Evolutionary conservation across 495 filamentous ascomycete genomes (phyloP), one percentile per base, ranked within the genome.

Genomic region (Xylaria bambusicola): DNA sequence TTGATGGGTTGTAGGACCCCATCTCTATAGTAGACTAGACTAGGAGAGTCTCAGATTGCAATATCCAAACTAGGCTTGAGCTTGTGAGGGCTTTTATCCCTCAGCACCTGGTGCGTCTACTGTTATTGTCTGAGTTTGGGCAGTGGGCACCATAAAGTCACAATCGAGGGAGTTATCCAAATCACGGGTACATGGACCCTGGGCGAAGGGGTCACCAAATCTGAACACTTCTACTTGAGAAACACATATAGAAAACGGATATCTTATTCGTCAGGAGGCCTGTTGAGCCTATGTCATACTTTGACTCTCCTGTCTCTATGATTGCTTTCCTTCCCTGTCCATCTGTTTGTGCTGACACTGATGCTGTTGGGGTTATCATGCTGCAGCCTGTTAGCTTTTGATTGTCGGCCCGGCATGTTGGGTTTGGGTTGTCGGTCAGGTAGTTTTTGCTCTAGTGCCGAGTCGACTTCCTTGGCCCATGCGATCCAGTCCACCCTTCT

Each of bases 401-500:
- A n/a, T 35, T 33, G 40, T 31, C 45, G 45, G 46, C 21, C 42
- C 15, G 24, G 45, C 27, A 54, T 41, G 24, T 59, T 45, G 26
- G 62, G 27, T 12, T 33, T 64, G 10, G 52, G 17, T 18, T 53
- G 33, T 23, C 41, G 60, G 12, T 46, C 44, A 20, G 36, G 9
- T 15, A 17, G 0, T 20, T 42, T 29, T 47, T 56, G 62, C 10
- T 63, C 60, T 15, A 46, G 35, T 20, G 24, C 36, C 21, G 64
- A 66, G n/a, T 77, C 73, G 9, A 73, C 58, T 47, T 77, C 84
- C 75, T 88, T 90, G 15, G 85, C 87, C 72, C 84, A 85, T 20
- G 75, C 72, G 26, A 86, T 80, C 91, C 91, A 95, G 35, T 92
- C 88, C 20, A 74, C 77, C 38, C 85, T 73, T 48, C 84, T 77